Evolutionary conservation across 1,284 basidiomycete species (phyloP).

Genomic region (Ceratobasidium sp.): DNA sequence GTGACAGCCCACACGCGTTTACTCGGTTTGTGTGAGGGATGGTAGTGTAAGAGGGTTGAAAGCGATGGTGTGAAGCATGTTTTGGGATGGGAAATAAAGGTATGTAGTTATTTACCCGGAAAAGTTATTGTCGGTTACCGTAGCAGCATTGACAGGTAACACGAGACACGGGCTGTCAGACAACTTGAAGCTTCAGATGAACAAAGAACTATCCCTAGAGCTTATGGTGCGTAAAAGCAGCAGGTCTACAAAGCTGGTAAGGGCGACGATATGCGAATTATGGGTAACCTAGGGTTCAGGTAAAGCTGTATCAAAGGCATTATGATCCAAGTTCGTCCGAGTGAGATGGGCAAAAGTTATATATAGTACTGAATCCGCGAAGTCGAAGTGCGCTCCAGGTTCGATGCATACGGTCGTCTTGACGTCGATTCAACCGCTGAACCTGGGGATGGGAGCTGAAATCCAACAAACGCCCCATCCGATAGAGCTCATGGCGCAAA

Average conservation of each 20-base stretch:
- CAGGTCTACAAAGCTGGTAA: not conserved
- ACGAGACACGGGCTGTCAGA: too few species aligned
- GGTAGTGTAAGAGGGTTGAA: not conserved
- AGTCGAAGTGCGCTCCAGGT: not conserved
- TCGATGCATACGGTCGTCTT: not conserved
- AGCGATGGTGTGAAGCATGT: not conserved
- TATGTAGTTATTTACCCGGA: constrained; percentile 3
- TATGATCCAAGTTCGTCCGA: too few species aligned
- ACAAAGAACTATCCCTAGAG: not conserved
- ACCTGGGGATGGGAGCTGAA: not conserved
- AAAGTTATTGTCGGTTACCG: not conserved
- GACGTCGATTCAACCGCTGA: not conserved
- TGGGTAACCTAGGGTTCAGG: too few species aligned
- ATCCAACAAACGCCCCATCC: not conserved
- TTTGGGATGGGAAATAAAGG: not conserved
- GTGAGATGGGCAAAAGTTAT: not conserved
- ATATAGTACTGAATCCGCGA: not conserved
- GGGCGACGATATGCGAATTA: not conserved
- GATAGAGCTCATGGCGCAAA: not conserved
- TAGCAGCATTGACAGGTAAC: not conserved
- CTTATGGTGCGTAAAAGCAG: not conserved
- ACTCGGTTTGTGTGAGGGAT: constrained; percentile 2
- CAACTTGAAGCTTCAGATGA: not conserved
- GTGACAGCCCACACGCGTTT: not conserved
- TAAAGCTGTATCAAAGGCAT: too few species aligned